These are phyloP conservation scores for Eucalyptus caleyi DNA, from an alignment of 345 rosid genomes.

Conservation along the genomic window DNA sequence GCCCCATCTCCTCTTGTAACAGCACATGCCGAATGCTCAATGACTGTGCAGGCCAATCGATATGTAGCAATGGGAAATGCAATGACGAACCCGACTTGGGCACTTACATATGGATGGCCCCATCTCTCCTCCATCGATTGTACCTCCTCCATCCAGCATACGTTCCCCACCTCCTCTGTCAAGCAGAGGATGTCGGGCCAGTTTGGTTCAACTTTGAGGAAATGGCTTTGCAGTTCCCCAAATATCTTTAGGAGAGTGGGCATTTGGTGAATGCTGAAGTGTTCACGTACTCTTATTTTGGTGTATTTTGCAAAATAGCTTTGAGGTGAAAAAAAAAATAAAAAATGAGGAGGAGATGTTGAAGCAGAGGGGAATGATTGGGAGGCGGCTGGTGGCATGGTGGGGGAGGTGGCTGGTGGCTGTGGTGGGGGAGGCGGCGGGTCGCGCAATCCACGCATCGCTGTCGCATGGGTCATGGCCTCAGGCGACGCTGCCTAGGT, in stretches of 20 bases:
- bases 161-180: background rate
- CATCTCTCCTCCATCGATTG: background rate
- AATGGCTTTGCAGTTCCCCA: no score
- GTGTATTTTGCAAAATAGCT: no score
- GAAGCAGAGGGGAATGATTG: no score
- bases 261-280: no score
- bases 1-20: background rate
- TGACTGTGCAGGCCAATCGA: slow-evolving; percentile 20
- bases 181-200: background rate
- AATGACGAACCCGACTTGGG: slow-evolving; percentile 19
- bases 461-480: rapidly evolving
- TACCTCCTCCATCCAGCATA: background rate
- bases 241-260: no score
- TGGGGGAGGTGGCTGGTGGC: rapidly evolving
- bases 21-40: slow-evolving; percentile 2
- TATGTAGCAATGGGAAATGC: slow-evolving; percentile 17
- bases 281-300: no score
- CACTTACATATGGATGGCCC: slow-evolving; percentile 2
- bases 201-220: no score
- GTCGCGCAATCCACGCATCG: no score
- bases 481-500: no score
- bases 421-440: no score
- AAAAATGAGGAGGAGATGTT: no score
- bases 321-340: no score
- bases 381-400: rapidly evolving